phyloP scores from a whole-genome alignment of 208 protist species.

The Tetramitus jugosus region DNA sequence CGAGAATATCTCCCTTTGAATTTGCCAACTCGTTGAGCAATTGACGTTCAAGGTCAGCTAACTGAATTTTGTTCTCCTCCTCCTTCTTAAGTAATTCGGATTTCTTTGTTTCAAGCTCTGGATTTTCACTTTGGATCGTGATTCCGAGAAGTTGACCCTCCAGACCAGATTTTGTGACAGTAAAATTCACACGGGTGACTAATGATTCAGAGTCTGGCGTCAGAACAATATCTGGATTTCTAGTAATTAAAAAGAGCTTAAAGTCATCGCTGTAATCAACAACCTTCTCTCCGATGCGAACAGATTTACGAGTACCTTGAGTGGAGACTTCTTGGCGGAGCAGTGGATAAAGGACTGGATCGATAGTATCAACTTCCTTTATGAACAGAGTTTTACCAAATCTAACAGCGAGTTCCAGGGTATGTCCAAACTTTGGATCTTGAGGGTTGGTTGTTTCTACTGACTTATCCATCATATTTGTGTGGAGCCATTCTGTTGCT shows the following conservation, averaged over 20 bases:
- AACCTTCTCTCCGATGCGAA: constrained; percentile 90
- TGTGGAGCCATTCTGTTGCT: constrained; percentile 77
- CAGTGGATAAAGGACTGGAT: constrained; percentile 87
- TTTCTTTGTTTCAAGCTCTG: constrained; percentile 88
- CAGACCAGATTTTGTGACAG: constrained; percentile 88
- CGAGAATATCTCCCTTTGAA: constrained; percentile 85
- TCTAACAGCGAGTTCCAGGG: constrained; percentile 90
- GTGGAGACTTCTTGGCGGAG: constrained; percentile 78
- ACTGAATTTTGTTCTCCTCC: constrained; percentile 85
- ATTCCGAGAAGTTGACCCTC: constrained; percentile 91
- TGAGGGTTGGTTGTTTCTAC: constrained; percentile 77
- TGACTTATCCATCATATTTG: constrained; percentile 61
- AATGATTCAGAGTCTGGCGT: constrained; percentile 77
- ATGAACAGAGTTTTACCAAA: constrained; percentile 97
- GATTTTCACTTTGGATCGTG: constrained; percentile 92
- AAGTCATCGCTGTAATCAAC: constrained; percentile 94
- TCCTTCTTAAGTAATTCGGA: constrained; percentile 79
- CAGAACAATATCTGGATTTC: constrained; percentile 68
- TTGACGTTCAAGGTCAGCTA: constrained; percentile 78
- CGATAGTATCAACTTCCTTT: constrained; percentile 85
- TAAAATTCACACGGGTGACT: constrained; percentile 89
- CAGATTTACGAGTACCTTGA: constrained; percentile 75
- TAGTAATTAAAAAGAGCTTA: constrained; percentile 84
- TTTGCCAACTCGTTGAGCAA: constrained; percentile 80
- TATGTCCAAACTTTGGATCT: constrained; percentile 79